Conservation (phyloP, 2,329 filamentous ascomycete species). For the Neopestalotiopsis rosae region DNA sequence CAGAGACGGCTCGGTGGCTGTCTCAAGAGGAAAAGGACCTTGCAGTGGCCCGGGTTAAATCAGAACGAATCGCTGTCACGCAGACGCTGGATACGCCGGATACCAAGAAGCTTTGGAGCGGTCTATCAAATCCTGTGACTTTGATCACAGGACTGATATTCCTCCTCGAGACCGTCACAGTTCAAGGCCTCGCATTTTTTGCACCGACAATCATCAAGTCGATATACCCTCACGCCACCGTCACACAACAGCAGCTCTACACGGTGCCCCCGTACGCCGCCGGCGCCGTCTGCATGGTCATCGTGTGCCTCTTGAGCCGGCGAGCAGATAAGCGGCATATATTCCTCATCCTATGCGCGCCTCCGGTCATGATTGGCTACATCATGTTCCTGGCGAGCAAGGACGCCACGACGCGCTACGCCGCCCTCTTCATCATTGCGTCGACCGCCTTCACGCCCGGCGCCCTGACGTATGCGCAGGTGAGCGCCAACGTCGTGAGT, state of each 20-base stretch:
- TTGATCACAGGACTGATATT: slow-evolving; percentile 32
- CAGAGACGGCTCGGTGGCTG: slow-evolving; percentile 71
- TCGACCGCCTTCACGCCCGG: slow-evolving; percentile 65
- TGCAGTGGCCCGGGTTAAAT: slow-evolving; percentile 70
- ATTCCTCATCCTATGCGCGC: slow-evolving; percentile 60
- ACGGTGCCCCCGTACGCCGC: slow-evolving; percentile 75
- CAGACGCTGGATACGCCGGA: slow-evolving; percentile 69
- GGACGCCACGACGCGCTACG: slow-evolving; percentile 57
- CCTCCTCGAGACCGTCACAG: slow-evolving; percentile 57
- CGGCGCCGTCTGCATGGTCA: slow-evolving; percentile 68
- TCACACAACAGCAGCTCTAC: slow-evolving; percentile 69
- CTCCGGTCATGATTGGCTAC: slow-evolving; percentile 66
- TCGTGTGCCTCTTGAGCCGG: slow-evolving; percentile 64
- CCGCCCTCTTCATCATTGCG: slow-evolving; percentile 68
- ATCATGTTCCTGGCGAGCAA: slow-evolving; percentile 65
- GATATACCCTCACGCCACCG: slow-evolving; percentile 64
- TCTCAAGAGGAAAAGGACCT: slow-evolving; percentile 68
- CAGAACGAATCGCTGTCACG: slow-evolving; percentile 67
- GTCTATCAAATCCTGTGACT: slow-evolving; percentile 66
- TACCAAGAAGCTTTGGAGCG: slow-evolving; percentile 61
- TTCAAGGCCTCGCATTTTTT: slow-evolving; percentile 74
- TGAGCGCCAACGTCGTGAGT: slow-evolving; percentile 68
- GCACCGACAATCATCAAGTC: slow-evolving; percentile 71
- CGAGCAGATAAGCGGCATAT: slow-evolving; percentile 58
- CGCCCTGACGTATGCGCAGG: slow-evolving; percentile 66